These are phyloP conservation scores for Macadamia integrifolia DNA, from an alignment of 164 flowering plant species.

Conservation along the genomic window DNA sequence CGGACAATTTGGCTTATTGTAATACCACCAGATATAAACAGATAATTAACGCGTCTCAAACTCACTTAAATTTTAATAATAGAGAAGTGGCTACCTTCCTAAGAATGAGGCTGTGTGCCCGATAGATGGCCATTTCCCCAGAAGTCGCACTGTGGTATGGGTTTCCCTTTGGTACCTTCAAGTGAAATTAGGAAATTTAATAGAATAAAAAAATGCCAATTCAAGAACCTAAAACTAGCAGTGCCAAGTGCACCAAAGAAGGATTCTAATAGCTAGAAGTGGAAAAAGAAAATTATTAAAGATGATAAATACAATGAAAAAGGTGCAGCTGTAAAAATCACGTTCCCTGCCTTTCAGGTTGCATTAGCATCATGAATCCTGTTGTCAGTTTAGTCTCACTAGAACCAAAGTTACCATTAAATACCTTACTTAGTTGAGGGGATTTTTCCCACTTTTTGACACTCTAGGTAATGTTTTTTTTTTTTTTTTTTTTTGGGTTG, in stretches of 20 bases:
- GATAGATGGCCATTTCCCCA: constrained; percentile 90
- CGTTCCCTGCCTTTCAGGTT: too few species aligned
- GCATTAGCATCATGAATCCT: too few species aligned
- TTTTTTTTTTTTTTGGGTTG: too few species aligned
- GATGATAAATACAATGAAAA: too few species aligned
- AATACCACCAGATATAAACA: not conserved
- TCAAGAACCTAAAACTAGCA: not conserved
- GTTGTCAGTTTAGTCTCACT: too few species aligned
- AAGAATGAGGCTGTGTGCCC: constrained; percentile 79
- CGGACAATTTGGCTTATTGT: not conserved
- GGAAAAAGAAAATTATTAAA: too few species aligned
- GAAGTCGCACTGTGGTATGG: constrained; percentile 99
- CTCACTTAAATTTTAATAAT: not conserved
- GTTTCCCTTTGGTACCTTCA: constrained; percentile 93
- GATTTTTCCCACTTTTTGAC: too few species aligned
- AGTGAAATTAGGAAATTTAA: constrained; percentile 6
- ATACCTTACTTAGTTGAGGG: too few species aligned
- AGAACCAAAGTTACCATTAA: too few species aligned
- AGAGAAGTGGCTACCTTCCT: constrained; percentile 44
- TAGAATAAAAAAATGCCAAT: not conserved
- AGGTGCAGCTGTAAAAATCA: too few species aligned
- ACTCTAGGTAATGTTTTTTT: too few species aligned
- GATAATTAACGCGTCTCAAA: not conserved
- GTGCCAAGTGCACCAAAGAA: not conserved
- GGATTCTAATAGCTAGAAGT: too few species aligned